A percentile compares a stretch with the other conserved stretches of the same genome.
These are phyloP conservation scores for Globisporangium spiculum DNA, from an alignment of 352 stramenopile genomes.

Conservation along the genomic window DNA sequence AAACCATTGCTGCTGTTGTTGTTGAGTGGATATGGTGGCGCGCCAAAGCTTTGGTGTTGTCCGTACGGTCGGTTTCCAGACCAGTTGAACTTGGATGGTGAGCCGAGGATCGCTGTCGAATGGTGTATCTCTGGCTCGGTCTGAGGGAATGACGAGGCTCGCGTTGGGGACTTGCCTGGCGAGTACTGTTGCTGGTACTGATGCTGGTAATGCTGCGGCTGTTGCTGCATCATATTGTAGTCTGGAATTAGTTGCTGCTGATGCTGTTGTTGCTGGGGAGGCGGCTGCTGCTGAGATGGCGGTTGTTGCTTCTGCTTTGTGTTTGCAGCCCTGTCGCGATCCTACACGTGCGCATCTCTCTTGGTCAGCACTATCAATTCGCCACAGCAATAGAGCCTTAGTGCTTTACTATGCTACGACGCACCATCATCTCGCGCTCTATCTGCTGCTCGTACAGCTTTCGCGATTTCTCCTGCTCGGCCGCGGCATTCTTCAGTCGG, in stretches of 20 bases:
- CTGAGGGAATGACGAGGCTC: slow-evolving; percentile 11
- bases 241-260: background rate
- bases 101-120: slow-evolving; percentile 8
- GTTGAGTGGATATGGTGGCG: background rate
- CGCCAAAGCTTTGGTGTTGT: slow-evolving; percentile 2
- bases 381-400: background rate
- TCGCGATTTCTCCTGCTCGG: slow-evolving; percentile 38
- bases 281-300: background rate
- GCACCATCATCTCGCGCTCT: slow-evolving; percentile 42
- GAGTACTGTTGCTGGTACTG: slow-evolving; percentile 13
- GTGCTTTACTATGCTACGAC: background rate
- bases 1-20: slow-evolving; percentile 9
- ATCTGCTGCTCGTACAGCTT: slow-evolving; percentile 44
- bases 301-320: slow-evolving; percentile 12
- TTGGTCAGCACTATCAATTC: slow-evolving; percentile 14
- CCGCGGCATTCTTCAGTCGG: slow-evolving; percentile 43
- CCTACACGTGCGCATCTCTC: slow-evolving; percentile 12
- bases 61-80: background rate
- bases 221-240: background rate
- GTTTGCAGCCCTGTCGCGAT: slow-evolving; percentile 11
- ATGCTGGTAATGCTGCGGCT: slow-evolving; percentile 3
- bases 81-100: slow-evolving; percentile 5
- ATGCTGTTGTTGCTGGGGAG: background rate
- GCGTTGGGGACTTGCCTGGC: slow-evolving; percentile 14
- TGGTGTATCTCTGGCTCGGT: slow-evolving; percentile 16